A percentile compares a stretch with the other conserved stretches of the same genome.
These are phyloP conservation scores for Haematococcus lacustris DNA, from an alignment of 139 green algal species.

Conservation along the genomic window DNA sequence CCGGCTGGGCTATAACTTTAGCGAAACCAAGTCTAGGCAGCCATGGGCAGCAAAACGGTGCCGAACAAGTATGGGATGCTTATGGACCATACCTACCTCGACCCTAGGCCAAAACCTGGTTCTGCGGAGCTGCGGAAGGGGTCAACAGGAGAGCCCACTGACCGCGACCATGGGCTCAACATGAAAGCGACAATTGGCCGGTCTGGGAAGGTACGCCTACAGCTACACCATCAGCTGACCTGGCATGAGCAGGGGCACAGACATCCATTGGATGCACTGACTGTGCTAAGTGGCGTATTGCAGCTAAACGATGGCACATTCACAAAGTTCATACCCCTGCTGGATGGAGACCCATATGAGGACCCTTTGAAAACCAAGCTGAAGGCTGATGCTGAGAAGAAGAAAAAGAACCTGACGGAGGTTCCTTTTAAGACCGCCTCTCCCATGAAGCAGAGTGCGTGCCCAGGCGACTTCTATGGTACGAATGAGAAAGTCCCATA, in stretches of 20 bases:
- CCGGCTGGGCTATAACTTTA: no score
- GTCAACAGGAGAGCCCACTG: neutral
- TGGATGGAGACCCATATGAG: conserved; percentile 41
- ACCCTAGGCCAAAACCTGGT: neutral
- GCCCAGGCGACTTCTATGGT: conserved; percentile 39
- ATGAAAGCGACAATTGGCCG: conserved; percentile 24
- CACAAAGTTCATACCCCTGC: conserved; percentile 43
- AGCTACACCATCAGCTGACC: neutral
- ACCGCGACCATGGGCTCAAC: conserved; percentile 32
- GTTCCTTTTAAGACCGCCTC: conserved; percentile 42
- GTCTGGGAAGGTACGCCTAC: conserved; percentile 27
- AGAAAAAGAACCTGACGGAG: conserved; percentile 34
- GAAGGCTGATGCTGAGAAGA: conserved; percentile 19
- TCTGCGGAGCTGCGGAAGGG: neutral
- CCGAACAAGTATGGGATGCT: conserved; percentile 40
- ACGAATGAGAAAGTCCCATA: conserved; percentile 40
- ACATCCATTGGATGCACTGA: neutral
- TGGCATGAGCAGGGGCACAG: neutral
- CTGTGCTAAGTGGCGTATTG: no score
- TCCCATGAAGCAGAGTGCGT: conserved; percentile 51
- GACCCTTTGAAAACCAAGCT: conserved; percentile 27
- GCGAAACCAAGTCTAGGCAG: no score
- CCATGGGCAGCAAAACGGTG: conserved; percentile 4
- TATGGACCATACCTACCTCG: conserved; percentile 25
- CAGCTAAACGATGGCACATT: conserved; percentile 50